Base-by-base conservation (phyloP, 192 early-diverging fungal species). In the Coemansia guatemalensis region DNA sequence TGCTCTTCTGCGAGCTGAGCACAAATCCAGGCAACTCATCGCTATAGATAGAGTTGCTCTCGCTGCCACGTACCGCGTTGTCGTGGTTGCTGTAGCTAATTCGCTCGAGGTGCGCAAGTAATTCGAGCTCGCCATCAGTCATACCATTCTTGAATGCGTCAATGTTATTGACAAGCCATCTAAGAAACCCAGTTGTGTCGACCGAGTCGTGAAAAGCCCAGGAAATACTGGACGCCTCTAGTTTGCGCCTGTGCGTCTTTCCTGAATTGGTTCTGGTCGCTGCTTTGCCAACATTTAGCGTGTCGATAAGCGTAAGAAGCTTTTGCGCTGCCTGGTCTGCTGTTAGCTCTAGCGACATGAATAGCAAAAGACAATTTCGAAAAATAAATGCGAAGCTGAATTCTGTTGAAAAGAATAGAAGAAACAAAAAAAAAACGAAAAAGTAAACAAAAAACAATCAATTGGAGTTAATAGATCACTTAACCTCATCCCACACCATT, bases 121-220 rank as follows among this genome's bases (percentile, higher is more conserved):
- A 26, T 52, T 73, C 70, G 7, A 78, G 67, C 48, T 78, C 75
- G 48, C 52, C 62, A 3, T 61, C 66, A 0, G 60, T 50, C 3
- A 78, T 52, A 4, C 75, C 75, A 48, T 78, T 78, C 20, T 51
- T 58, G 8, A 39, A 4, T 2, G 75, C 75, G 30, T 59, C 66
- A 20, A 65, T 18, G 47, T 78, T 78, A 21, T 69, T 64, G 1
- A 53, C 58, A 14, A 78, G 56, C 75, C 75, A 78, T 29, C 56
- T 62, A 5, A 78, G 60, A 22, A 78, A 50, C 21, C 75, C 75
- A 7, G 63, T 60, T 2, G 64, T 72, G 55, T 78, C 75, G 17
- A 56, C 64, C 14, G 75, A 67, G 4, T 78, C 67, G 51, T 73
- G 75, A 48, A 78, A 78, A 2, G 67, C 75, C 75, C 75, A 78